Conservation (phyloP, 2,329 filamentous ascomycete species). For the Mycogone perniciosa region DNA sequence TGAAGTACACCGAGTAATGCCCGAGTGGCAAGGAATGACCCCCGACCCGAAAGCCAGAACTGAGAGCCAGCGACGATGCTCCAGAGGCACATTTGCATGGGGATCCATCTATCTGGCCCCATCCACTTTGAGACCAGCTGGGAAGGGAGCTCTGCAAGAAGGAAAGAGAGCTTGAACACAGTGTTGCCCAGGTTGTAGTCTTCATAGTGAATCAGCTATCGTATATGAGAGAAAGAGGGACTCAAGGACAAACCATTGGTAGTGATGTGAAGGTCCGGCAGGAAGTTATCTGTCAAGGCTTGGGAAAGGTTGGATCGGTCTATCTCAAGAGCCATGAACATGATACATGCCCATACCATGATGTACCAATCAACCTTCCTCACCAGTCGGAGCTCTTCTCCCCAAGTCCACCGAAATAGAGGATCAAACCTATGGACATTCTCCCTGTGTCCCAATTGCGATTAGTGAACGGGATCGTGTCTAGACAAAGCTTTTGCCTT, state of each 20-base stretch:
- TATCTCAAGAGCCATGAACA: conserved; percentile 47
- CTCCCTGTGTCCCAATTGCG: conserved; percentile 32
- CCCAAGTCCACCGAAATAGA: conserved; percentile 46
- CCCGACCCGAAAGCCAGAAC: conserved; percentile 33
- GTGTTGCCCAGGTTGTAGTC: conserved; percentile 30
- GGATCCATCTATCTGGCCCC: conserved; percentile 55
- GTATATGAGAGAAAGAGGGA: too few relatives aligned
- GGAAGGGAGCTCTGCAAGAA: conserved; percentile 44
- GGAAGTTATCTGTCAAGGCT: conserved; percentile 42
- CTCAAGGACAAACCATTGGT: conserved; percentile 21
- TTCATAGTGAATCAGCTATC: conserved; percentile 8
- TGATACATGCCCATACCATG: conserved; percentile 37
- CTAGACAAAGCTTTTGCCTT: not conserved
- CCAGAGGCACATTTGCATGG: conserved; percentile 51
- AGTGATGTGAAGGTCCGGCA: conserved; percentile 35
- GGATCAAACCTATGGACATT: conserved; percentile 54
- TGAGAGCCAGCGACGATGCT: conserved; percentile 46
- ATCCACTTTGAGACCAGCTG: conserved; percentile 54
- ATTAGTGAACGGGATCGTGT: conserved; percentile 22
- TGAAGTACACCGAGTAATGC: conserved; percentile 37
- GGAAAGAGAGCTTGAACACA: conserved; percentile 26
- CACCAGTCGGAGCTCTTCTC: conserved; percentile 50
- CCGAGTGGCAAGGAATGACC: conserved; percentile 34
- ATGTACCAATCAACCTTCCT: conserved; percentile 36
- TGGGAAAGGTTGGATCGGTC: conserved; percentile 42